A percentile compares a stretch with the other conserved stretches of the same genome.
Evolutionary conservation across 805 yeast genomes (phyloP).

Genomic region (Lipomyces kockii): DNA sequence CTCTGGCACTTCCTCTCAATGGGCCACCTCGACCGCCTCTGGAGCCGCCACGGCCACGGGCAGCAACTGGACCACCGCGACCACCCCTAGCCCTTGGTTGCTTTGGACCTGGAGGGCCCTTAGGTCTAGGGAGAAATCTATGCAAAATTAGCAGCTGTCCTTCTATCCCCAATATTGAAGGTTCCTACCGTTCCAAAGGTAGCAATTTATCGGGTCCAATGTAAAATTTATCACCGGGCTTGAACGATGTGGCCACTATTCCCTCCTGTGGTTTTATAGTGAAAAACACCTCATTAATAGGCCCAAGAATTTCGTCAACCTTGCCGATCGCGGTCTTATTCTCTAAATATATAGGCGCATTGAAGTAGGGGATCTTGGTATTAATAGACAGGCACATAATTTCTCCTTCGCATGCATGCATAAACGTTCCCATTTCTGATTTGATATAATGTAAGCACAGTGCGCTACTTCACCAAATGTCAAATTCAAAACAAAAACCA

Average conservation of each 20-base stretch:
- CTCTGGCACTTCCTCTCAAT: conserved; percentile 44
- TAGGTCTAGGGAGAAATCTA: conserved; percentile 89
- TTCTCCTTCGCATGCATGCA: conserved; percentile 95
- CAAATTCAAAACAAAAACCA: neutral
- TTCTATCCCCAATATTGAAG: neutral
- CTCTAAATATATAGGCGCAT: conserved; percentile 96
- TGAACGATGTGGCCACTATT: conserved; percentile 90
- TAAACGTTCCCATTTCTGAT: conserved; percentile 85
- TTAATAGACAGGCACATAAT: conserved; percentile 95
- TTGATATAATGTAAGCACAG: neutral
- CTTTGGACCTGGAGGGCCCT: conserved; percentile 77
- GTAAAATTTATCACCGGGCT: conserved; percentile 93
- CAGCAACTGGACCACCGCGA: conserved; percentile 44
- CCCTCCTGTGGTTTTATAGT: conserved; percentile 97
- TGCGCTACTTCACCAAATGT: neutral
- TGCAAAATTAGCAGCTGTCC: conserved; percentile 1
- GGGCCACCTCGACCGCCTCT: conserved; percentile 46
- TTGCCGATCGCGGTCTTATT: conserved; percentile 96
- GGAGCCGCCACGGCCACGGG: conserved; percentile 40
- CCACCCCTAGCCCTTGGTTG: conserved; percentile 39
- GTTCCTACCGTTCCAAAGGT: conserved; percentile 76
- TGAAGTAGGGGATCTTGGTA: conserved; percentile 94
- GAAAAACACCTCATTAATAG: conserved; percentile 96
- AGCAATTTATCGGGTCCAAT: conserved; percentile 94
- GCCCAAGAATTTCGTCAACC: conserved; percentile 97